A percentile compares a stretch with the other conserved stretches of the same genome.
Evolutionary conservation across 495 filamentous ascomycete species (phyloP).

Genomic region (Penicillium cataractarum): DNA sequence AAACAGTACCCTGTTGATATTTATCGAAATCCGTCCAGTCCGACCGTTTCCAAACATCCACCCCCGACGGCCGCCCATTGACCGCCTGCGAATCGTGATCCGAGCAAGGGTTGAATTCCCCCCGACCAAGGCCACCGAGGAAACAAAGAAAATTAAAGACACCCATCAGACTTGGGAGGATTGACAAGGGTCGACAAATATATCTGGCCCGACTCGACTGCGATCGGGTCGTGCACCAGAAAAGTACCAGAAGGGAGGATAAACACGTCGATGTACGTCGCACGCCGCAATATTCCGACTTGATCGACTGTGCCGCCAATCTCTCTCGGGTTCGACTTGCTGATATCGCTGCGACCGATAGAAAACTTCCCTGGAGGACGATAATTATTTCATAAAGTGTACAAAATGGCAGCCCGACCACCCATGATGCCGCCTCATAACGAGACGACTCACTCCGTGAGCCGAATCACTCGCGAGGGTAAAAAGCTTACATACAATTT

Average conservation of each 20-base stretch:
- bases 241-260: background rate
- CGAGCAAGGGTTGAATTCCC: conserved; percentile 15
- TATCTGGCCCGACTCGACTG: background rate
- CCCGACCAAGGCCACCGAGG: conserved; percentile 4
- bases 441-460: conserved; percentile 61
- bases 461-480: conserved; percentile 76
- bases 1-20: background rate
- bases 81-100: conserved; percentile 20
- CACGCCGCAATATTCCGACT: conserved; percentile 10
- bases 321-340: conserved; percentile 3
- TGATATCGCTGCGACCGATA: conserved; percentile 21
- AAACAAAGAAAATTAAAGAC: background rate
- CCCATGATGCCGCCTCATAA: conserved; percentile 47
- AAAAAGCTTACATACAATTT: conserved; percentile 80
- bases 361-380: conserved; percentile 9
- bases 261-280: conserved; percentile 17
- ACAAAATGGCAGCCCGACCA: conserved; percentile 42
- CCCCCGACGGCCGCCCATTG: conserved; percentile 13
- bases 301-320: background rate
- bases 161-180: background rate
- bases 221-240: background rate
- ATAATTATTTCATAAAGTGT: background rate
- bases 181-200: background rate
- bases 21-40: conserved; percentile 4
- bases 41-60: conserved; percentile 8